phyloP scores from a whole-genome alignment of 1,284 basidiomycete genomes.

The Mycena citricolor region DNA sequence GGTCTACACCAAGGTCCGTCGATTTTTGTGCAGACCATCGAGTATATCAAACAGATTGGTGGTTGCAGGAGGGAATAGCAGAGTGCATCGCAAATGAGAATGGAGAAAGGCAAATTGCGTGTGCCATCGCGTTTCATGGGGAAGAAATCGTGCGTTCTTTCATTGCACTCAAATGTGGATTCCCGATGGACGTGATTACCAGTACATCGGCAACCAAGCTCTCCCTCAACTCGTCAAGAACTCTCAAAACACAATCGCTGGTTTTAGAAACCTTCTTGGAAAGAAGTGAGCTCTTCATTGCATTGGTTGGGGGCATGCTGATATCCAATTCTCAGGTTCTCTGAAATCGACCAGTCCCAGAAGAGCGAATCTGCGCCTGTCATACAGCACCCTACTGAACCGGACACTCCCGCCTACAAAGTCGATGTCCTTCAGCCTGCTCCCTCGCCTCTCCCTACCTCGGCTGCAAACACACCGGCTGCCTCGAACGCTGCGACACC shows the following conservation, averaged over 20 bases:
- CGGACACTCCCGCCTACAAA: constrained; percentile 82
- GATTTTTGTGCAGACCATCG: constrained; percentile 4
- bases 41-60: constrained; percentile 1
- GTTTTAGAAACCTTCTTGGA: constrained; percentile 92
- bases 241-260: constrained; percentile 89
- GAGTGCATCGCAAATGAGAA: constrained; percentile 98
- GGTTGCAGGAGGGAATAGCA: constrained; percentile 75
- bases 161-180: constrained; percentile 9
- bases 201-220: constrained; percentile 98
- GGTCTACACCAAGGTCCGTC: constrained; percentile 85
- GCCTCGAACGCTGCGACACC: constrained; percentile 73
- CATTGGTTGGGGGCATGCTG: background rate
- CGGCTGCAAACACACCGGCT: constrained; percentile 59
- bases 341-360: constrained; percentile 64
- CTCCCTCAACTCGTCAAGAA: constrained; percentile 96
- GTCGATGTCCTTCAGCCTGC: constrained; percentile 80
- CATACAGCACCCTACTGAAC: constrained; percentile 72
- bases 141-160: constrained; percentile 74
- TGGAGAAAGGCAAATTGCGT: constrained; percentile 96
- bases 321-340: constrained; percentile 51
- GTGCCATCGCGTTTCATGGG: constrained; percentile 89
- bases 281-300: constrained; percentile 63
- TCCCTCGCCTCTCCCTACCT: constrained; percentile 56
- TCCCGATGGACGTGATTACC: constrained; percentile 7
- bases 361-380: constrained; percentile 60